Evolutionary conservation across 805 yeast species (phyloP).

Genomic region (Schwanniomyces sp.): DNA sequence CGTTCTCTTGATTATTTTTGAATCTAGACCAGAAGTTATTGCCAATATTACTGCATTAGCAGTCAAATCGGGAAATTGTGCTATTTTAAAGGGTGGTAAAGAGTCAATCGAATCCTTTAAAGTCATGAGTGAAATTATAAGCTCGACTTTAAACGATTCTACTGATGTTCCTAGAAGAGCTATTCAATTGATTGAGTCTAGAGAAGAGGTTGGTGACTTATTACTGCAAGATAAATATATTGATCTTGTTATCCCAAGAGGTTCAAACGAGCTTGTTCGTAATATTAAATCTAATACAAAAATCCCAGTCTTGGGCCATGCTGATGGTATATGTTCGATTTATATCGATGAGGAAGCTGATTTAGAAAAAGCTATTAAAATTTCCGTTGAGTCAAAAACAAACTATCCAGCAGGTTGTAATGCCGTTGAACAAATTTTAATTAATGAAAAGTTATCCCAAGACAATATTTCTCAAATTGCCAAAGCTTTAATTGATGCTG

Average conservation of each 20-base stretch:
- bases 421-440: conserved; percentile 84
- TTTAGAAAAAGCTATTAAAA: conserved; percentile 68
- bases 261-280: conserved; percentile 90
- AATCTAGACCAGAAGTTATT: conserved; percentile 96
- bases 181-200: conserved; percentile 81
- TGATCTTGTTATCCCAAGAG: conserved; percentile 96
- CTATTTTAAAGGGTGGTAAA: conserved; percentile 96
- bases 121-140: conserved; percentile 73
- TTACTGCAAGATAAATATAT: conserved; percentile 84
- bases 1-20: conserved; percentile 87
- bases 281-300: conserved; percentile 84
- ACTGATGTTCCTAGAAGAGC: conserved; percentile 81
- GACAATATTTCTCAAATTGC: conserved; percentile 21
- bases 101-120: conserved; percentile 85
- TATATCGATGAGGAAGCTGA: conserved; percentile 81
- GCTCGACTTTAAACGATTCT: conserved; percentile 49
- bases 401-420: conserved; percentile 99
- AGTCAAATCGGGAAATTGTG: conserved; percentile 94
- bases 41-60: conserved; percentile 97
- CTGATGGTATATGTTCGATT: conserved; percentile 95
- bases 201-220: conserved; percentile 86
- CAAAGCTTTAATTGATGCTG: conserved; percentile 51
- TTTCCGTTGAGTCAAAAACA: conserved; percentile 85
- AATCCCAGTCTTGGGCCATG: conserved; percentile 97
- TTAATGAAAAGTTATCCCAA: conserved; percentile 47